These are phyloP conservation scores for Beauveria rudraprayagi DNA, from an alignment of 2,329 filamentous ascomycete species.

Conservation along the genomic window DNA sequence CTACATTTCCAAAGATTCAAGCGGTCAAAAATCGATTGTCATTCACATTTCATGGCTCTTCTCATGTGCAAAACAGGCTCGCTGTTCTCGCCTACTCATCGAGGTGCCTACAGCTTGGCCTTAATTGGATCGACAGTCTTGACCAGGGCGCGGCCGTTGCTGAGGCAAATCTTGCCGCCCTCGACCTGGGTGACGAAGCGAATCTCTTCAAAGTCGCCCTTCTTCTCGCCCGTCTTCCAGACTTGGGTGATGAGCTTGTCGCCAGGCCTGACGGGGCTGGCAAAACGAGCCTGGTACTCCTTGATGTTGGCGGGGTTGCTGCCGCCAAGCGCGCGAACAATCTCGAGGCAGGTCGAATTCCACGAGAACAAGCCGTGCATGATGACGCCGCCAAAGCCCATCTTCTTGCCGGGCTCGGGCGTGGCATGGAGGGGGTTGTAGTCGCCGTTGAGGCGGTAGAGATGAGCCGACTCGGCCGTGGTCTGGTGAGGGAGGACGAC, in stretches of 20 bases:
- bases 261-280: conserved; percentile 73
- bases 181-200: conserved; percentile 72
- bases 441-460: conserved; percentile 84
- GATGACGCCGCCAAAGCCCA: conserved; percentile 86
- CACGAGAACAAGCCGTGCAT: conserved; percentile 85
- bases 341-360: conserved; percentile 68
- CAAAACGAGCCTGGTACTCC: conserved; percentile 85
- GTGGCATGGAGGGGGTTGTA: conserved; percentile 91
- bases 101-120: conserved; percentile 50
- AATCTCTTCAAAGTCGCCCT: conserved; percentile 69
- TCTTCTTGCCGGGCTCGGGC: conserved; percentile 74
- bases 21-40: not conserved
- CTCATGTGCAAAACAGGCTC: not conserved
- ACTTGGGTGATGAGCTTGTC: conserved; percentile 75
- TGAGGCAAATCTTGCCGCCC: conserved; percentile 76
- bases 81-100: not conserved
- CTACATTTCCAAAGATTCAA: not conserved
- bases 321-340: conserved; percentile 65
- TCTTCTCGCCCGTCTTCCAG: conserved; percentile 64
- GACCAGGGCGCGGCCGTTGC: conserved; percentile 76
- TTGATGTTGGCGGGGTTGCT: conserved; percentile 74
- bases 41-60: not conserved
- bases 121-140: conserved; percentile 49
- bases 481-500: conserved; percentile 63
- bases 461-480: conserved; percentile 60